Evolutionary conservation across 139 green algal genomes (phyloP), one percentile per base, ranked within the genome.

Genomic region (Tetraselmis chui): DNA sequence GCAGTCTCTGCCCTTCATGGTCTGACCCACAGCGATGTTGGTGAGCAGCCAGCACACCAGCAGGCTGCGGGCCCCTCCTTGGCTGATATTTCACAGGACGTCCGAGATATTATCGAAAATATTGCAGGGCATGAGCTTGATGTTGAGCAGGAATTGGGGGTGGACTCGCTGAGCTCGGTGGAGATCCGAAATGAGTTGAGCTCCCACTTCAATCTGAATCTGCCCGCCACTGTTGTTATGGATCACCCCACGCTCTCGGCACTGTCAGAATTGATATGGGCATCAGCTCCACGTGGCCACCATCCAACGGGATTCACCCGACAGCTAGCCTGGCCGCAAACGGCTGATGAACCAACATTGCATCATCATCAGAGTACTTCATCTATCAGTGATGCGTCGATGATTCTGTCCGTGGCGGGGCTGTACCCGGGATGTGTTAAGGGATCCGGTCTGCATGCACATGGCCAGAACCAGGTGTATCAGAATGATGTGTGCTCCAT

Each of bases 131-230:
- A 28, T 67, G 11, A 18, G 5, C 58, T 23, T 2, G 29, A 59
- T 32, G 28, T 77, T 83, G 0, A 77, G 23, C 30, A 88, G 76
- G 29, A 75, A 92, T 0, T 67, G 45, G 45, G 18, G 45, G 45
- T 67, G 11, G 45, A 67, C 45, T 5, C 45, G 18, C 45, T 18
- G 32, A 29, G 2, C 1, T 87, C 91, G 1, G 91, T 95, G 59
- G 93, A 97, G 91, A 87, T 97, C 82, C 85, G 90, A 30, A 86
- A 84, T 32, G 59, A 59, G 31, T 25, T 90, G 77, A 75, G 67
- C 23, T 27, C 76, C 1, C 59, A 29, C 0, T 90, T 91, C 29
- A 67, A 45, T 2, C 28, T 92, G 22, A 81, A 90, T 2, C 75
- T 93, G 1, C 84, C 89, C 0, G 29, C 86, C 23, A 92, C 90